Evolutionary conservation across 225 moss, liverwort and hornwort genomes (phyloP), one percentile per base, ranked within the genome.

Genomic region (Sphagnum contortum): DNA sequence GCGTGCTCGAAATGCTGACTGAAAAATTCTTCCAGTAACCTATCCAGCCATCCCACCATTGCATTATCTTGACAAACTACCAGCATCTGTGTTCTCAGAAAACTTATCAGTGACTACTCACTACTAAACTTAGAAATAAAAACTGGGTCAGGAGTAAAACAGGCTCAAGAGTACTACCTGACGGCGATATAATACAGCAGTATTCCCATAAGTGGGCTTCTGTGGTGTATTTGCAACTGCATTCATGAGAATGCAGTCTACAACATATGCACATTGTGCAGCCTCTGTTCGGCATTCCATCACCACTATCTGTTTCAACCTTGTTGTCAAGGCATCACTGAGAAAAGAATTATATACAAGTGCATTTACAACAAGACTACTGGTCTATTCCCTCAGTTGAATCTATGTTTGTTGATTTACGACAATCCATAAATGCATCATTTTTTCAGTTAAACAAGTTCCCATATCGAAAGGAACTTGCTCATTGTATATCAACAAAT

Each of bases 281-380:
- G 83, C 64, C 75, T 96, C 92, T 63, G 89, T 92, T 75, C 95
- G 83, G 72, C 92, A 96, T 78, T 96, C 95, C 86, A 72, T 76
- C 57, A 96, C 81, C 70, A 77, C 72, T 75, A 96, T 88, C 92
- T 96, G 74, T 70, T 61, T 62, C 54, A 70, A 65, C 13, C 46
- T 55, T 61, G 58, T 57, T 66, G 55, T 57, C 14, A 54, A 76
- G 49, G 55, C 29, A 29, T 29, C 29, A 29, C 29, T 29, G 29
- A 29, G 29, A 29, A 29, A 29, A 29, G 29, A 29, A 29, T 29
- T 29, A 29, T 29, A 29, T 29, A 29, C 29, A 29, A 0, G 29
- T 29, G 29, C 29, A 29, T 29, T 29, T 1, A 29, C 29, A 29
- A 29, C 29, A 29, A 29, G 29, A 29, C 29, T 29, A 29, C 29